A percentile compares a stretch with the other conserved stretches of the same genome.
Evolutionary conservation across 202 grass and related monocot genomes (phyloP).

Genomic region (Schoenoplectus tabernaemontani): DNA sequence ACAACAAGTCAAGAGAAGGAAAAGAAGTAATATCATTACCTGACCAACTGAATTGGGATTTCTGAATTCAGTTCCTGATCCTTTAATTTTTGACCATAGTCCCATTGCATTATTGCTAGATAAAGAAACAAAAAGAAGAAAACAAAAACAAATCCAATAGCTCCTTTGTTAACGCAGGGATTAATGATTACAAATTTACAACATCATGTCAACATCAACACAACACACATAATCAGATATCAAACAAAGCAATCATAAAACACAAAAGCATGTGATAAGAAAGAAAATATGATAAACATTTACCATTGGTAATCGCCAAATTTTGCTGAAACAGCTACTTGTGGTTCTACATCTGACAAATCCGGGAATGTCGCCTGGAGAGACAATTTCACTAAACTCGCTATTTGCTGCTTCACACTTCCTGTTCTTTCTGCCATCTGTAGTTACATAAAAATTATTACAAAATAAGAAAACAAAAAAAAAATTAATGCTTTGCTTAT

Average conservation of each 20-base stretch:
- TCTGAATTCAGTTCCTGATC: conserved; percentile 67
- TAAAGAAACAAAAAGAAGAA: no score
- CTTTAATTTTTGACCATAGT: conserved; percentile 86
- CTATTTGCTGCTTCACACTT: conserved; percentile 78
- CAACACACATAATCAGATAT: neutral
- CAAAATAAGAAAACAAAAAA: neutral
- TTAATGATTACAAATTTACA: no score
- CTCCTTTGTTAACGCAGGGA: neutral
- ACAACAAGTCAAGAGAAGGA: conserved; percentile 2
- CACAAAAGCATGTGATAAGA: neutral
- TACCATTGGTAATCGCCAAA: conserved; percentile 99
- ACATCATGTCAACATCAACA: no score
- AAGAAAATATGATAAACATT: conserved; percentile 11
- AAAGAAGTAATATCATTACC: conserved; percentile 27
- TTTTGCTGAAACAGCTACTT: conserved; percentile 71
- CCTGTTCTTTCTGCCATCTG: conserved; percentile 39
- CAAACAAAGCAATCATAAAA: neutral
- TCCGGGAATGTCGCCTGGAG: conserved; percentile 49
- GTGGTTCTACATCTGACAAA: conserved; percentile 46
- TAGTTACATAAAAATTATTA: neutral
- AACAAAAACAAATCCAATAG: neutral
- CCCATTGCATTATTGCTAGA: conserved; percentile 97
- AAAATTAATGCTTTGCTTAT: neutral
- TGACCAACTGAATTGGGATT: conserved; percentile 86
- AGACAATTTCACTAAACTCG: conserved; percentile 45